Evolutionary conservation across 2,329 filamentous ascomycete species (phyloP).

Genomic region (Zarea fungicola): DNA sequence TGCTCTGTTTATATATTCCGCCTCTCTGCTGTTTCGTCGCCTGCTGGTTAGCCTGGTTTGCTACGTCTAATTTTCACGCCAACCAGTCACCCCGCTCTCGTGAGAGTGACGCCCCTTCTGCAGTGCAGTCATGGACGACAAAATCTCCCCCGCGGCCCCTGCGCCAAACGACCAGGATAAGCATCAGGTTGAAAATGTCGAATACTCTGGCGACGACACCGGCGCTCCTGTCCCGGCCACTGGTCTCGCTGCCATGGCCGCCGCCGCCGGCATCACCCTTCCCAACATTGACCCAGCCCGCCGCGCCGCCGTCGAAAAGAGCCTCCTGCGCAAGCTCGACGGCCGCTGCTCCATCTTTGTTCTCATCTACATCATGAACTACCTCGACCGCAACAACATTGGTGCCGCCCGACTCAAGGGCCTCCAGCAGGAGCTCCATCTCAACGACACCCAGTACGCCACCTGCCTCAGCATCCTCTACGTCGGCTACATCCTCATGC

Average conservation of each 20-base stretch:
- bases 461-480: conserved; percentile 61
- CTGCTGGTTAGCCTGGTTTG: too few species aligned
- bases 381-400: conserved; percentile 64
- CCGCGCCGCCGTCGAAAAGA: conserved; percentile 54
- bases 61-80: too few species aligned
- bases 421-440: conserved; percentile 53
- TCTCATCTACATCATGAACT: conserved; percentile 71
- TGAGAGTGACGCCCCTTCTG: neutral
- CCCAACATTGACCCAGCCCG: conserved; percentile 38
- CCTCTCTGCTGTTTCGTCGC: neutral
- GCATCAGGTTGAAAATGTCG: conserved; percentile 9
- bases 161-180: conserved; percentile 1
- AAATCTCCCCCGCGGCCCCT: conserved; percentile 4
- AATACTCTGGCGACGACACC: neutral
- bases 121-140: conserved; percentile 8
- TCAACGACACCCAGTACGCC: conserved; percentile 55
- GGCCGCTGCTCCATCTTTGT: conserved; percentile 62
- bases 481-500: conserved; percentile 61
- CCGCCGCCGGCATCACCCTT: conserved; percentile 1
- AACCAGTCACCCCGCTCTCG: too few species aligned
- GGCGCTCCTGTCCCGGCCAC: neutral
- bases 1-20: neutral
- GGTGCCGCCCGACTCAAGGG: conserved; percentile 61
- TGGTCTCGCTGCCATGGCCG: neutral
- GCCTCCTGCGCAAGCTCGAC: conserved; percentile 66